A percentile compares a stretch with the other conserved stretches of the same genome.
These are phyloP conservation scores for Cercospora canescens DNA, from an alignment of 2,329 filamentous ascomycete genomes.

Conservation along the genomic window DNA sequence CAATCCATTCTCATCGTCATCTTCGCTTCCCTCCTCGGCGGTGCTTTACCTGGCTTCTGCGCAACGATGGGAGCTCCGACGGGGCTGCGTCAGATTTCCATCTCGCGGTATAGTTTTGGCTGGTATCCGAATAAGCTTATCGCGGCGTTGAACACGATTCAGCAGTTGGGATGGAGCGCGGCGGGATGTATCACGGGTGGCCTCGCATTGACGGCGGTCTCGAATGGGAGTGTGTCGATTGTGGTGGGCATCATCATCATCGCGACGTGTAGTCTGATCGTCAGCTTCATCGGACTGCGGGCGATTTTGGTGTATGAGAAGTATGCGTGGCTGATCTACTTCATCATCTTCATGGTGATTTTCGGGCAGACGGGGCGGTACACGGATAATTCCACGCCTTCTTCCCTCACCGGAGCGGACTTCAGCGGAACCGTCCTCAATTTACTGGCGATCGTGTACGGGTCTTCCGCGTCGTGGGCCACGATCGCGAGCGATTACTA, in stretches of 20 bases:
- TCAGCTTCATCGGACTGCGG: conserved; percentile 44
- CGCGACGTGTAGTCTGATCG: conserved; percentile 38
- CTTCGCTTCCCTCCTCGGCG: conserved; percentile 36
- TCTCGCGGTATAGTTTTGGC: conserved; percentile 51
- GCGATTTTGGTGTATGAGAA: conserved; percentile 51
- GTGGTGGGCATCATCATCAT: conserved; percentile 48
- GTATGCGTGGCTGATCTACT: conserved; percentile 51
- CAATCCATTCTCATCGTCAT: conserved; percentile 39
- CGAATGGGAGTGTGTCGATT: conserved; percentile 45
- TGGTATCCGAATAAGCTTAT: conserved; percentile 53
- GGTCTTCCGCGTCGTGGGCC: conserved; percentile 42
- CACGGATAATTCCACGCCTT: conserved; percentile 40
- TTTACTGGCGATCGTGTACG: conserved; percentile 40
- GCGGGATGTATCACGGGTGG: conserved; percentile 47
- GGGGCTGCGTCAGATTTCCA: conserved; percentile 46
- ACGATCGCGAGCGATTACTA: conserved; percentile 48
- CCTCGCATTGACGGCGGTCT: conserved; percentile 43
- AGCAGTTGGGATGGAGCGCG: conserved; percentile 46
- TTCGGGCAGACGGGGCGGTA: conserved; percentile 49
- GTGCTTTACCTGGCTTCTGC: conserved; percentile 35
- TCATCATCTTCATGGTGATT: conserved; percentile 51
- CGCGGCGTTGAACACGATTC: conserved; percentile 49
- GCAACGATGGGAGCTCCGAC: conserved; percentile 37
- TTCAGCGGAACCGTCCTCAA: conserved; percentile 32
- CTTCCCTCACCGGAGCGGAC: conserved; percentile 31